Percentiles rank a stretch among this genome's conserved stretches.
Conservation (phyloP, 345 rosid species). For the Punica granatum region DNA sequence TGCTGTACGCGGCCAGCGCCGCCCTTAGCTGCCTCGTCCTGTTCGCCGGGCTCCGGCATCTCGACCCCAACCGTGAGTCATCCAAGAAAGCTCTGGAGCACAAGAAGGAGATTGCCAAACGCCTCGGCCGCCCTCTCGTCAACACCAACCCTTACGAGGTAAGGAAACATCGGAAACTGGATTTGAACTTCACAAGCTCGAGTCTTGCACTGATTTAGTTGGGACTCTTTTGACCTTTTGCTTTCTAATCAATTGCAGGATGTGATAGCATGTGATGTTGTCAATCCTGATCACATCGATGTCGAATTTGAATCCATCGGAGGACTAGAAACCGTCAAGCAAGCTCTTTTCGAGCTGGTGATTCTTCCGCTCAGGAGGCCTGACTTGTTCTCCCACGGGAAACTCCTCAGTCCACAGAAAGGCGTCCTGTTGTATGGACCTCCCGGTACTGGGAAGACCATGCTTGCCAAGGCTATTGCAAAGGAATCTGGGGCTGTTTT, state of each 20-base stretch:
- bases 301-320: conserved; percentile 92
- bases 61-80: conserved; percentile 90
- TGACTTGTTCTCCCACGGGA: conserved; percentile 80
- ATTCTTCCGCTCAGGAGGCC: conserved; percentile 87
- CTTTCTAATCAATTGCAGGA: conserved; percentile 37
- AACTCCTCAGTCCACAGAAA: conserved; percentile 95
- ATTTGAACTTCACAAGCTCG: neutral
- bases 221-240: neutral
- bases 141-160: conserved; percentile 93
- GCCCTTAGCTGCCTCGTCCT: conserved; percentile 84
- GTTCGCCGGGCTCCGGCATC: conserved; percentile 75
- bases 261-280: conserved; percentile 93
- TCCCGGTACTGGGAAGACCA: conserved; percentile 99
- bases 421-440: conserved; percentile 94
- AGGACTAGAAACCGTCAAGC: conserved; percentile 73
- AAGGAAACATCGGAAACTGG: neutral
- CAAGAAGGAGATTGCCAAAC: conserved; percentile 85
- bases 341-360: conserved; percentile 78
- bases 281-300: conserved; percentile 87
- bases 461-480: conserved; percentile 98
- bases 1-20: conserved; percentile 95
- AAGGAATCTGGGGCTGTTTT: conserved; percentile 97
- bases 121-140: conserved; percentile 84
- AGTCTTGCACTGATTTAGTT: neutral
- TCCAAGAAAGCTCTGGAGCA: conserved; percentile 87